phyloP scores from a whole-genome alignment of 2,329 filamentous ascomycete species.

The Diaporthe amygdali region DNA sequence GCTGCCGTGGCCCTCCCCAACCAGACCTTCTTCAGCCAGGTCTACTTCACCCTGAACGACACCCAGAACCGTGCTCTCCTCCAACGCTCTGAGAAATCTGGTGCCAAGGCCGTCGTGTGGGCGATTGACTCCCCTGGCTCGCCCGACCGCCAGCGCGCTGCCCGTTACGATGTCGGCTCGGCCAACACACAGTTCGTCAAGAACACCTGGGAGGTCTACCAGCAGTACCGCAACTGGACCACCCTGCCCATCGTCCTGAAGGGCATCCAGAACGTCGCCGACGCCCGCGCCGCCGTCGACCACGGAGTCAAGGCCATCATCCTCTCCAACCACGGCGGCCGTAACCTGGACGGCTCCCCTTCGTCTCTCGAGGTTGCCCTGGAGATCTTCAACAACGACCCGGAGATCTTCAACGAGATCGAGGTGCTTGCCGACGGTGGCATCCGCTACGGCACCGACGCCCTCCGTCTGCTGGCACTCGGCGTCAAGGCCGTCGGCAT shows the following conservation, averaged over 20 bases:
- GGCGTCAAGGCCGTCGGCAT: slow-evolving; percentile 49
- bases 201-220: slow-evolving; percentile 41
- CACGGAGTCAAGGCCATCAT: slow-evolving; percentile 41
- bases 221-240: slow-evolving; percentile 40
- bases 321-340: slow-evolving; percentile 49
- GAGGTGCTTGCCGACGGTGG: slow-evolving; percentile 48
- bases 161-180: slow-evolving; percentile 43
- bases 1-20: slow-evolving; percentile 36
- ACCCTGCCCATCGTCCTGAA: slow-evolving; percentile 46
- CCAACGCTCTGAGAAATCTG: slow-evolving; percentile 37
- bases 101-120: slow-evolving; percentile 43
- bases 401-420: slow-evolving; percentile 44
- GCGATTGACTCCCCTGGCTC: slow-evolving; percentile 46
- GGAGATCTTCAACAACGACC: slow-evolving; percentile 43
- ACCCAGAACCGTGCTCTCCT: slow-evolving; percentile 39
- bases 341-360: slow-evolving; percentile 46
- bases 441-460: slow-evolving; percentile 48
- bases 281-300: slow-evolving; percentile 41
- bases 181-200: slow-evolving; percentile 29
- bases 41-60: slow-evolving; percentile 39
- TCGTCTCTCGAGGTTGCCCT: slow-evolving; percentile 44
- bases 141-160: slow-evolving; percentile 46
- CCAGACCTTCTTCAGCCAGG: slow-evolving; percentile 42
- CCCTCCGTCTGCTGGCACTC: slow-evolving; percentile 48
- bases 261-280: slow-evolving; percentile 43